phyloP scores from a whole-genome alignment of 768 basidiomycete species.

The Amanita brunnescens region DNA sequence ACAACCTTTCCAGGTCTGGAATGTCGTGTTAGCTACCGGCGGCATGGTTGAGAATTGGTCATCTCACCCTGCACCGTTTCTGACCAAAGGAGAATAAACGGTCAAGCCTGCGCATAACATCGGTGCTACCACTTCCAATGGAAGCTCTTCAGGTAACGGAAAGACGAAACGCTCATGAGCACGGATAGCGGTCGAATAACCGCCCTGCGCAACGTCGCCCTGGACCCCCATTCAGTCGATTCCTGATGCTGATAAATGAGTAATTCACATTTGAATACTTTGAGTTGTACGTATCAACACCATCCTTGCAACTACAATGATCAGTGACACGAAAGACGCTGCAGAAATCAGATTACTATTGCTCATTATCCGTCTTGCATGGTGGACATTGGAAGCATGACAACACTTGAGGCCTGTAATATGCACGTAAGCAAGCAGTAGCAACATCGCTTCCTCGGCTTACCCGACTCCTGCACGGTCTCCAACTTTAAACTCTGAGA shows the following conservation, averaged over 20 bases:
- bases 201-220: slow-evolving; percentile 32
- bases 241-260: background rate
- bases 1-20: slow-evolving; percentile 54
- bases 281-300: slow-evolving; percentile 32
- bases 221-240: slow-evolving; percentile 1
- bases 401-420: slow-evolving; percentile 36
- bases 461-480: slow-evolving; percentile 43
- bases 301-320: slow-evolving; percentile 29
- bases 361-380: slow-evolving; percentile 45
- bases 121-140: slow-evolving; percentile 46
- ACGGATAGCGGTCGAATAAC: slow-evolving; percentile 40
- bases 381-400: slow-evolving; percentile 40
- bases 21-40: background rate
- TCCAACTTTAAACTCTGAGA: slow-evolving; percentile 46
- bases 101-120: slow-evolving; percentile 63
- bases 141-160: slow-evolving; percentile 45
- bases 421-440: slow-evolving; percentile 15
- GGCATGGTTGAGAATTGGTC: background rate
- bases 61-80: slow-evolving; percentile 33
- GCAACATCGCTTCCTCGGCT: background rate
- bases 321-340: background rate
- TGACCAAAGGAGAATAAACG: slow-evolving; percentile 49
- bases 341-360: slow-evolving; percentile 28
- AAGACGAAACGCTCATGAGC: slow-evolving; percentile 48
- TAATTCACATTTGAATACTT: slow-evolving; percentile 27